Evolutionary conservation across 2,329 filamentous ascomycete genomes (phyloP).

Genomic region (Colletotrichum siamense): DNA sequence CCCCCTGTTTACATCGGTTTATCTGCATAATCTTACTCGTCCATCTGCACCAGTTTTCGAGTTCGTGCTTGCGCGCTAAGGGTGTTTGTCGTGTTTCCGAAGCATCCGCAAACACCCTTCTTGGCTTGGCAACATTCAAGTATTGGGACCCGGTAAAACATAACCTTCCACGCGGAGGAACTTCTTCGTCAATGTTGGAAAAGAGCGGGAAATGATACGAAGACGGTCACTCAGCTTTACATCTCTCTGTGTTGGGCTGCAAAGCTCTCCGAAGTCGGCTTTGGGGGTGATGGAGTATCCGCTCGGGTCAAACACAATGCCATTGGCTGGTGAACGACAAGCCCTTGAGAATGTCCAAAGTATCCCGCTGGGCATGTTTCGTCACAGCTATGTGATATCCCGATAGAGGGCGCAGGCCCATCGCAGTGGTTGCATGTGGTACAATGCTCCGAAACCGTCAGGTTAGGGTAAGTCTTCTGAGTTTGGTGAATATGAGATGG

Average conservation of each 20-base stretch:
- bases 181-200: neutral
- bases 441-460: neutral
- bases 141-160: neutral
- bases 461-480: neutral
- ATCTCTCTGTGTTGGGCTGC: neutral
- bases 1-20: neutral
- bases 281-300: neutral
- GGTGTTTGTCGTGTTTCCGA: neutral
- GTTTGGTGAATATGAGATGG: neutral
- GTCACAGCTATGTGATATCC: neutral
- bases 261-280: neutral
- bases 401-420: neutral
- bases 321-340: neutral
- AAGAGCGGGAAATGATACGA: fast-evolving
- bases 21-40: neutral
- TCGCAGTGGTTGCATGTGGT: neutral
- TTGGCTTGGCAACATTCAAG: neutral
- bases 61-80: neutral
- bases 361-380: neutral
- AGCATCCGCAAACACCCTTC: neutral
- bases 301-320: neutral
- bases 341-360: neutral
- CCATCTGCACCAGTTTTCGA: neutral
- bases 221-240: neutral
- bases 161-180: neutral